Percentiles rank a stretch among this genome's conserved stretches.
phyloP scores from a whole-genome alignment of 2,329 filamentous ascomycete genomes.

The Colletotrichum spinosum region DNA sequence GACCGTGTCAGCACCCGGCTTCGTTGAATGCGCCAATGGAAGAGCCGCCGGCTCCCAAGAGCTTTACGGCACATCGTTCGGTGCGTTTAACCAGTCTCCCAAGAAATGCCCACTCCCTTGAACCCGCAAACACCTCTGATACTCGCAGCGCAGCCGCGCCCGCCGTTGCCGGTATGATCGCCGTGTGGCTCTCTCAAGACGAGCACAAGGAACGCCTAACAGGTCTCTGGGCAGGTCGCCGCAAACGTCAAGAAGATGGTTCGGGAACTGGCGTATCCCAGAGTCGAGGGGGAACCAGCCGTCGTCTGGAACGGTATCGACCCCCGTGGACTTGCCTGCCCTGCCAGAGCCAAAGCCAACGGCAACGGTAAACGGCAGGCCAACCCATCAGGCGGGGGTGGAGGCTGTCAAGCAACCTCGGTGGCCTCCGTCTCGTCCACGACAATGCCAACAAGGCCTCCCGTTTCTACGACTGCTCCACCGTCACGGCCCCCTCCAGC shows the following conservation, averaged over 20 bases:
- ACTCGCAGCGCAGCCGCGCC: neutral
- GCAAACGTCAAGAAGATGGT: slow-evolving; percentile 23
- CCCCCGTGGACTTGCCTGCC: slow-evolving; percentile 3
- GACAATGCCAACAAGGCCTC: too few species aligned
- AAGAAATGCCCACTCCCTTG: neutral
- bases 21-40: neutral
- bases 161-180: slow-evolving; percentile 19
- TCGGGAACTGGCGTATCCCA: slow-evolving; percentile 11
- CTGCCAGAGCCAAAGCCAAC: neutral
- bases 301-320: slow-evolving; percentile 31
- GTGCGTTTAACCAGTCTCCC: neutral
- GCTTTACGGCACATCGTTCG: slow-evolving; percentile 9
- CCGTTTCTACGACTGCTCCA: too few species aligned
- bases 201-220: neutral
- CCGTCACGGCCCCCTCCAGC: too few species aligned
- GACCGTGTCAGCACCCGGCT: slow-evolving; percentile 14
- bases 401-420: slow-evolving; percentile 15
- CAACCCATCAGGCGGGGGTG: neutral
- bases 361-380: slow-evolving; percentile 4
- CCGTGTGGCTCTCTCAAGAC: slow-evolving; percentile 27
- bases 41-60: neutral
- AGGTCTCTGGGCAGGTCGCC: slow-evolving; percentile 16
- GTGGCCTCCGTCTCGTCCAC: neutral
- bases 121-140: neutral
- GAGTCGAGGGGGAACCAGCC: neutral